phyloP scores from a whole-genome alignment of 441 rosid species.

The Gossypium davidsonii region DNA sequence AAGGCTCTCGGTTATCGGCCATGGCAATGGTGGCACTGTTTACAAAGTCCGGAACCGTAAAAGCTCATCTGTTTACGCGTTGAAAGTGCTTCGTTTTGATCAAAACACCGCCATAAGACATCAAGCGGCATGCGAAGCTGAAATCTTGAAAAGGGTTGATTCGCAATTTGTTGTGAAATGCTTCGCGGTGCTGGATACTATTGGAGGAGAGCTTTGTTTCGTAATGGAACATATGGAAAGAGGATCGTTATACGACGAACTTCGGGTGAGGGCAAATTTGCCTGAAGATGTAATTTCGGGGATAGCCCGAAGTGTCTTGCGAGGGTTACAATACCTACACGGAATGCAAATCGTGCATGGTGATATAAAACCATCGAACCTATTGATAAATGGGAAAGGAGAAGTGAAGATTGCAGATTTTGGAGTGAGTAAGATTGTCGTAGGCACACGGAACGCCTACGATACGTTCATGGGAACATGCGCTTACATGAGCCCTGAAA shows the following conservation, averaged over 20 bases:
- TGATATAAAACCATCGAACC: conserved; percentile 34
- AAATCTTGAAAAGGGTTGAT: conserved; percentile 44
- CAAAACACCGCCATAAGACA: conserved; percentile 12
- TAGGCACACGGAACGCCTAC: neutral
- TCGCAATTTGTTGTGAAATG: conserved; percentile 47
- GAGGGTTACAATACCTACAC: conserved; percentile 29
- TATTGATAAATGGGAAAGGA: conserved; percentile 23
- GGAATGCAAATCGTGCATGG: conserved; percentile 28
- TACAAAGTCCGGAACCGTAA: conserved; percentile 43
- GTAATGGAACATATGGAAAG: conserved; percentile 63
- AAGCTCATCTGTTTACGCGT: conserved; percentile 30
- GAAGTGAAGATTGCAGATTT: conserved; percentile 37
- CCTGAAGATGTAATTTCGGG: conserved; percentile 32
- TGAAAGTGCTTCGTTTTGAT: conserved; percentile 42
- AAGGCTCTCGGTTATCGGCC: conserved; percentile 45
- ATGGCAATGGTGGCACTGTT: conserved; percentile 49
- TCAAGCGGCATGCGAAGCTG: conserved; percentile 38
- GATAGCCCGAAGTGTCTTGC: conserved; percentile 26
- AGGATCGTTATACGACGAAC: conserved; percentile 40
- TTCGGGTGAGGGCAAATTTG: conserved; percentile 20
- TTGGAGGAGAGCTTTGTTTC: conserved; percentile 34
- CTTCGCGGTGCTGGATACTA: conserved; percentile 28
- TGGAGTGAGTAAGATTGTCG: conserved; percentile 30
- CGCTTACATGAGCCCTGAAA: conserved; percentile 54
- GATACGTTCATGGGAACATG: conserved; percentile 34